Conservation (phyloP, 495 filamentous ascomycete genomes). For the Hypoxylon fragiforme region DNA sequence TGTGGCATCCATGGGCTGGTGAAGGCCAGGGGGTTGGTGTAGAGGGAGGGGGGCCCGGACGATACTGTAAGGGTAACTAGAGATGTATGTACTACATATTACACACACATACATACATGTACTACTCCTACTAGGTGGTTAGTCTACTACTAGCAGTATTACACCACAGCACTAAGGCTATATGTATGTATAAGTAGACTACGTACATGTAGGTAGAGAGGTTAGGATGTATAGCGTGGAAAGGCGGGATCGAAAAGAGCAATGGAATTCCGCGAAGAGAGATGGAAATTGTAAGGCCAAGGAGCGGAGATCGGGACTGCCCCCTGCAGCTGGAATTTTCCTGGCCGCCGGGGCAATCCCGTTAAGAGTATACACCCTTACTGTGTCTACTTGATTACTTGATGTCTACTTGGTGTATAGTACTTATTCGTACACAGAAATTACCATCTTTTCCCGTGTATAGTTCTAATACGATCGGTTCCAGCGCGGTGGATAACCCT, state of each 20-base stretch:
- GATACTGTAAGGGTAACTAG: slow-evolving; percentile 25
- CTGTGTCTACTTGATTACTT: slow-evolving; percentile 13
- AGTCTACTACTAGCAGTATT: no score
- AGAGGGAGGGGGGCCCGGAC: slow-evolving; percentile 23
- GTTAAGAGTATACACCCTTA: slow-evolving; percentile 30
- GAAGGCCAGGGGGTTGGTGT: slow-evolving; percentile 27
- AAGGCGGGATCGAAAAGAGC: slow-evolving; percentile 28
- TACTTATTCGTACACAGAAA: slow-evolving; percentile 26
- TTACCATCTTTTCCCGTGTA: slow-evolving; percentile 14
- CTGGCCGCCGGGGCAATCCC: slow-evolving; percentile 39
- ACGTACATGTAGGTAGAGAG: no score
- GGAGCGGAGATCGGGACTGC: slow-evolving; percentile 33
- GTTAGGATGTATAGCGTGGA: slow-evolving; percentile 2
- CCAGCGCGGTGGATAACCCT: slow-evolving; percentile 29
- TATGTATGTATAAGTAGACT: no score
- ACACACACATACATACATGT: no score
- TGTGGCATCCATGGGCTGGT: slow-evolving; percentile 25
- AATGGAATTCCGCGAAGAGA: slow-evolving; percentile 32
- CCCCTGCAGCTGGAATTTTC: slow-evolving; percentile 41
- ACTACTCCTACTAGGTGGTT: no score
- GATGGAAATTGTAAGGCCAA: slow-evolving; percentile 22
- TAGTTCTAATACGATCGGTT: slow-evolving; percentile 16
- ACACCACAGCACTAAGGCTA: no score
- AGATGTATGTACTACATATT: no score
- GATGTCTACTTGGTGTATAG: not conserved